These are phyloP conservation scores for Petrea volubilis DNA, from an alignment of 257 asterid species.

Conservation along the genomic window DNA sequence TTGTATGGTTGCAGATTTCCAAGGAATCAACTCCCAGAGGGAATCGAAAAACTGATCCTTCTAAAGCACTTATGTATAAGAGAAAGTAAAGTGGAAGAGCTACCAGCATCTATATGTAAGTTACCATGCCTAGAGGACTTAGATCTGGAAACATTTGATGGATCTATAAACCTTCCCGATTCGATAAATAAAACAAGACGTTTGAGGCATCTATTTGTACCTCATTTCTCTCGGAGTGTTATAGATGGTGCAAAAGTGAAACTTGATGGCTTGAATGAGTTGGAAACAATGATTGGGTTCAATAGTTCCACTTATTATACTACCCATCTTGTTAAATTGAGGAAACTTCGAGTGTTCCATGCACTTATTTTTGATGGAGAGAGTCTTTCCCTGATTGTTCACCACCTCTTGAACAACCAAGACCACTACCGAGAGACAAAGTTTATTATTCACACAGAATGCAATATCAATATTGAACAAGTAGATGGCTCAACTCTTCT, in stretches of 20 bases:
- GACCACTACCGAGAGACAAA: not conserved
- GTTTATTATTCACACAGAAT: not conserved
- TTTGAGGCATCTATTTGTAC: not conserved
- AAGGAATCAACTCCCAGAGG: not conserved
- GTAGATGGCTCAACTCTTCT: not conserved
- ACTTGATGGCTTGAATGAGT: too few species aligned
- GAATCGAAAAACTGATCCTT: not conserved
- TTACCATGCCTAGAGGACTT: not conserved
- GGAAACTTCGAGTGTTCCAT: not conserved
- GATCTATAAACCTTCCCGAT: not conserved
- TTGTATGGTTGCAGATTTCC: not conserved
- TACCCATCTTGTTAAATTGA: not conserved
- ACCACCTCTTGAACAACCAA: not conserved
- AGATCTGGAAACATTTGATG: not conserved
- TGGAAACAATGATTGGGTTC: not conserved
- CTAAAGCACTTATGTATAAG: not conserved
- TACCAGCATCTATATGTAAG: not conserved
- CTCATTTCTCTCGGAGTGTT: rapidly evolving
- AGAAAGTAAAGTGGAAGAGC: rapidly evolving
- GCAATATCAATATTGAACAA: not conserved
- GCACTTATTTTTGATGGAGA: not conserved
- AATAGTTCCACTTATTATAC: not conserved
- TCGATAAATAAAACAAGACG: not conserved
- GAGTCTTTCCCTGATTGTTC: not conserved
- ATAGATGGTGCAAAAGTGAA: not conserved